Percentiles rank a stretch among this genome's conserved stretches.
Conservation (phyloP, 2,329 filamentous ascomycete species). For the Cercospora nicotianae region DNA sequence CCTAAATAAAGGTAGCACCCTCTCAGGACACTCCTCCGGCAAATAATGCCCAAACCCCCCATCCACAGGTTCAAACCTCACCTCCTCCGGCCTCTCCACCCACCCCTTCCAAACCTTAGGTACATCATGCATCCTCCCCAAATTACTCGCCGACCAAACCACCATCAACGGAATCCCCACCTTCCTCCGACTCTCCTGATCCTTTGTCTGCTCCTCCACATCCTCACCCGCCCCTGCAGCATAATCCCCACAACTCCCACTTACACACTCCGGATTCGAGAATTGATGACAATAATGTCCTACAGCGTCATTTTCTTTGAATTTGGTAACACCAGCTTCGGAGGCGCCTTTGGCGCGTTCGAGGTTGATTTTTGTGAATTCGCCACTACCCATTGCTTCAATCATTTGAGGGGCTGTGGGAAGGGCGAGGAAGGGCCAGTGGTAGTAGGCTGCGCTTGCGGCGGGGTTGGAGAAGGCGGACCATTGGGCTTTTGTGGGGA, state of each 20-base stretch:
- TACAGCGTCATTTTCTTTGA: slow-evolving; percentile 42
- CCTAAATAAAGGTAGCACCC: slow-evolving; percentile 34
- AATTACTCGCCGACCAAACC: slow-evolving; percentile 46
- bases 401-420: slow-evolving; percentile 49
- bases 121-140: slow-evolving; percentile 48
- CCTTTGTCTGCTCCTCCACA: slow-evolving; percentile 45
- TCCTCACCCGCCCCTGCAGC: slow-evolving; percentile 47
- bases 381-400: slow-evolving; percentile 44
- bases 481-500: slow-evolving; percentile 52
- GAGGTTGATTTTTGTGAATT: slow-evolving; percentile 42
- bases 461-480: slow-evolving; percentile 42
- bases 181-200: slow-evolving; percentile 49
- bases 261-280: slow-evolving; percentile 44
- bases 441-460: slow-evolving; percentile 46
- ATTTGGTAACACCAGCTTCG: slow-evolving; percentile 35
- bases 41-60: slow-evolving; percentile 50
- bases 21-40: slow-evolving; percentile 48
- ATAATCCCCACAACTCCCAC: slow-evolving; percentile 52
- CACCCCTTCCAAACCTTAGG: slow-evolving; percentile 48
- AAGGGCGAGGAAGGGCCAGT: slow-evolving; percentile 56
- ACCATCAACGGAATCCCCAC: slow-evolving; percentile 46
- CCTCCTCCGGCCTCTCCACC: slow-evolving; percentile 41
- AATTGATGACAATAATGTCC: slow-evolving; percentile 50
- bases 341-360: slow-evolving; percentile 33
- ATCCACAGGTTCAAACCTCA: slow-evolving; percentile 38